phyloP scores from a whole-genome alignment of 306 rosid species.

The Quillaja saponaria region DNA sequence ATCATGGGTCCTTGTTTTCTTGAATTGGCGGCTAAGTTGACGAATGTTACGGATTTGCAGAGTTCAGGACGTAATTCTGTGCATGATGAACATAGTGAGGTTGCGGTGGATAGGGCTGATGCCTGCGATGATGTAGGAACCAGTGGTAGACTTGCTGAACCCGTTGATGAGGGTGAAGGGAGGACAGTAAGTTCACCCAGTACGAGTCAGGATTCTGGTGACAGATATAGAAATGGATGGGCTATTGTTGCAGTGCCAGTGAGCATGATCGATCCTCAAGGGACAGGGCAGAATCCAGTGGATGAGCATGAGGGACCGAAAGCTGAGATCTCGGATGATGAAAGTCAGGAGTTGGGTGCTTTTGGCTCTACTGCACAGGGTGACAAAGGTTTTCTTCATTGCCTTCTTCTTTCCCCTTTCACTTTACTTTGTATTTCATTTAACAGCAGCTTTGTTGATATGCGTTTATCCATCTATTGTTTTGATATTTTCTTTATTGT shows the following conservation, averaged over 20 bases:
- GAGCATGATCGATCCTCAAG: constrained; percentile 21
- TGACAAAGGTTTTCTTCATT: constrained; percentile 33
- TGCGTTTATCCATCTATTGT: background rate
- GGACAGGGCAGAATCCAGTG: constrained; percentile 17
- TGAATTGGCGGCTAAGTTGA: constrained; percentile 32
- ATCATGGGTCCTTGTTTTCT: constrained; percentile 57
- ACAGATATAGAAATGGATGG: constrained; percentile 2
- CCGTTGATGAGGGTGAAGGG: background rate
- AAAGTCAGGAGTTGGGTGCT: constrained; percentile 21
- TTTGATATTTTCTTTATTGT: background rate
- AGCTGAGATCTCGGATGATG: constrained; percentile 17
- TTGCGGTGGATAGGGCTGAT: background rate
- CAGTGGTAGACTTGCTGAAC: constrained; percentile 11
- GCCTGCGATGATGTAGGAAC: constrained; percentile 18
- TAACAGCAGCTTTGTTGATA: background rate
- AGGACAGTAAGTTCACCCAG: constrained; percentile 15
- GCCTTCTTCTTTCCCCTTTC: background rate
- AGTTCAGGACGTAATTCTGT: background rate
- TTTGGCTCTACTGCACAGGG: constrained; percentile 23
- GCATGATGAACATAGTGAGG: background rate
- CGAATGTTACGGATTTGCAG: background rate
- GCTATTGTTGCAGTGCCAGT: constrained; percentile 1
- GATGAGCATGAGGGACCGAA: constrained; percentile 26
- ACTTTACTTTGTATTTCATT: background rate
- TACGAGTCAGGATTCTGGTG: constrained; percentile 3